Conservation (phyloP, 139 green algal species). For the Micractinium conductrix region DNA sequence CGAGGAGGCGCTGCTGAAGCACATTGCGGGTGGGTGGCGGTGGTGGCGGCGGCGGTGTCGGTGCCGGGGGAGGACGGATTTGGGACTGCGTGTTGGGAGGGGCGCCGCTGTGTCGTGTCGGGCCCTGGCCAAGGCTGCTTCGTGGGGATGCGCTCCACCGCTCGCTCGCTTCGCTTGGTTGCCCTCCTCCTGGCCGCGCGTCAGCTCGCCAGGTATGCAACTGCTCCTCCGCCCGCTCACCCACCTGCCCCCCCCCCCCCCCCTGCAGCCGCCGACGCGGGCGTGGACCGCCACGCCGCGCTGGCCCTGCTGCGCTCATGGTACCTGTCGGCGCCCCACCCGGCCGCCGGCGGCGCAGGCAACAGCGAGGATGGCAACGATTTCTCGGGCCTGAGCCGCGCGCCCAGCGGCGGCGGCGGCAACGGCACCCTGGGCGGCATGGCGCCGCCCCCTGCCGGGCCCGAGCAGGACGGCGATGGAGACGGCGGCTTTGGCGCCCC, state of each 20-base stretch:
- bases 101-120: too few species aligned
- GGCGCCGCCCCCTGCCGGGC: neutral
- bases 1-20: constrained; percentile 71
- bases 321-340: constrained; percentile 37
- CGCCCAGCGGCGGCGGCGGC: neutral
- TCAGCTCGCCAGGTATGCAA: neutral
- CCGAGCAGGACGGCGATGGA: neutral
- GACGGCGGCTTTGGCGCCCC: neutral
- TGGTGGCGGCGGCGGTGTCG: too few species aligned
- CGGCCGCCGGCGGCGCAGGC: neutral
- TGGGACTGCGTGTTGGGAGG: too few species aligned
- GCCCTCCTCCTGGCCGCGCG: too few species aligned
- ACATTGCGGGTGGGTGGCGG: constrained; percentile 53
- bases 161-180: too few species aligned
- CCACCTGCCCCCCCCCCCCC: neutral
- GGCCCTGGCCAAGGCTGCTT: too few species aligned
- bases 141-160: too few species aligned
- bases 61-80: too few species aligned
- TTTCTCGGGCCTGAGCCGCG: neutral
- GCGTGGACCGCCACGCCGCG: constrained; percentile 27
- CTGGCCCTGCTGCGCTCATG: constrained; percentile 45
- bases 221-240: too few species aligned
- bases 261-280: constrained; percentile 44
- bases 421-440: neutral
- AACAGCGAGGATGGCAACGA: neutral